Percentiles rank a stretch among this genome's conserved stretches.
These are phyloP conservation scores for Domatiomyces globalis DNA, from an alignment of 2,329 filamentous ascomycete species.

Conservation along the genomic window DNA sequence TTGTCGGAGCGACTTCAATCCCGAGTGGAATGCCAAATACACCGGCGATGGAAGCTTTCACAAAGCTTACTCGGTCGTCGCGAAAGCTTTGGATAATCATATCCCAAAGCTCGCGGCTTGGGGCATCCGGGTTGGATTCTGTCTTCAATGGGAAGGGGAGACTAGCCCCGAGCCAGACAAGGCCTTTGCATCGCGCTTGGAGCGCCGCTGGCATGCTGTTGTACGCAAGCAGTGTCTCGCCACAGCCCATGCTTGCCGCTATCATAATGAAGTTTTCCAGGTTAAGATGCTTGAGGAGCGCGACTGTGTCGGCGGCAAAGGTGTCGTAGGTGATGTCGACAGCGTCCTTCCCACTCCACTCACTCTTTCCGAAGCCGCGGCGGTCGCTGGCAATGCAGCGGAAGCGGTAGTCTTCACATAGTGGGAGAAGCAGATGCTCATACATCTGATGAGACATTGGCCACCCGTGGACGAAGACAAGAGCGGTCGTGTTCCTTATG, in stretches of 20 bases:
- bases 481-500: slow-evolving; percentile 6
- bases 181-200: slow-evolving; percentile 11
- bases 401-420: slow-evolving; percentile 19
- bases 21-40: slow-evolving; percentile 16
- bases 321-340: slow-evolving; percentile 20
- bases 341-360: slow-evolving; percentile 17
- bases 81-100: slow-evolving; percentile 18
- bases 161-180: slow-evolving; percentile 19
- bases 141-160: slow-evolving; percentile 17
- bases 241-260: slow-evolving; percentile 21
- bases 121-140: slow-evolving; percentile 16
- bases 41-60: slow-evolving; percentile 12
- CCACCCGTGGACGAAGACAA: slow-evolving; percentile 23
- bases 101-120: slow-evolving; percentile 18
- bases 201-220: slow-evolving; percentile 10
- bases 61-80: slow-evolving; percentile 14
- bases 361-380: slow-evolving; percentile 22
- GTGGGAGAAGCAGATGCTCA: slow-evolving; percentile 18
- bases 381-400: slow-evolving; percentile 22
- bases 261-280: slow-evolving; percentile 18
- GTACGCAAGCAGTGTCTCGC: slow-evolving; percentile 20
- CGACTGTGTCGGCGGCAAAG: slow-evolving; percentile 19
- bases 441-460: slow-evolving; percentile 22
- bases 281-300: slow-evolving; percentile 16
- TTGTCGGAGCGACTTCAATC: slow-evolving; percentile 11